Base-by-base conservation (phyloP, 345 rosid species). In the Populus euphratica region DNA sequence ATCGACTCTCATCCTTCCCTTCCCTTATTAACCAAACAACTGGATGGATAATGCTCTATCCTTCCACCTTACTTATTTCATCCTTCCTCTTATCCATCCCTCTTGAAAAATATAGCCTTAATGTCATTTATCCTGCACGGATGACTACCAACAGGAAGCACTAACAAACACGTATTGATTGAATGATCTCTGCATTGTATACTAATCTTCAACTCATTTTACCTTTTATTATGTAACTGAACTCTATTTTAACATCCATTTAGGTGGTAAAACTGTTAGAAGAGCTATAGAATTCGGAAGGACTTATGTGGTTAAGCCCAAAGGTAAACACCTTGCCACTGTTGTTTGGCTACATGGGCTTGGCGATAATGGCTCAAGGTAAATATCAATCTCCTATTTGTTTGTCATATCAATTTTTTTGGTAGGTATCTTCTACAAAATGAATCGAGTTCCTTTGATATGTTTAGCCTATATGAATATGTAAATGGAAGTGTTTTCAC, bases 301-400 rank as follows among this genome's bases (percentile, higher is more conserved):
- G 84, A 96, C 97, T 59, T 91, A 91, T 81, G 98, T 93, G 81
- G 97, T 96, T 79, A 87, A 88, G 86, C 97, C 99, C 76, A 96
- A 90, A 86, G 98, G 99, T 76, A 96, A 91, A 83, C 99, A 96
- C 80, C 96, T 91, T 82, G 99, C 97, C 21, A 96, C 98, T 31
- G 89, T 95, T 66, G 97, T 95, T 66, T 95, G 99, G 99, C 90
- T 93, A 43, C 99, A 95, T 84, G 99, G 98, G 27, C 96, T 93
- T 83, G 99, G 98, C 18, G 98, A 93, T 86, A 91, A 91, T 79
- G 99, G 99, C 75, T 90, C 93, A 0, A 92, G 98, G 99, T 95
- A 86, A 47, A 82, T 79, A 11, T 68, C 50, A 56, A 18, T 59
- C 67, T 56, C 73, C 35, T 21, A 11, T 54, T 62, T 35, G 41